Percentiles rank a stretch among this genome's conserved stretches.
These are phyloP conservation scores for Mycena polygramma DNA, from an alignment of 768 basidiomycete genomes.

Conservation along the genomic window DNA sequence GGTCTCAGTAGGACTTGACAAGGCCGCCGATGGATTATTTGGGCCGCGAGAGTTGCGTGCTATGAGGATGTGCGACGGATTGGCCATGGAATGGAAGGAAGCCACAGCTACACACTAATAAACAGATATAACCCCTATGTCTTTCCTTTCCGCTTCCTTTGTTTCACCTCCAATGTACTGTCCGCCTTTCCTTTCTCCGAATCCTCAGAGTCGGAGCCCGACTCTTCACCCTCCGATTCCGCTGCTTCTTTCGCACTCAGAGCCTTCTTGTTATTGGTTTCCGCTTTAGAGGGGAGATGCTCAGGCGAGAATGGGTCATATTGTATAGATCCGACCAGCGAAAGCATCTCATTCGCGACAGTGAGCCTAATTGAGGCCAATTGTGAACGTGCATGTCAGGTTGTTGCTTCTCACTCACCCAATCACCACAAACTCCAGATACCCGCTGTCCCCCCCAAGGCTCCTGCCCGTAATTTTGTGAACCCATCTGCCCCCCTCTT, in stretches of 20 bases:
- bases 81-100: slow-evolving; percentile 58
- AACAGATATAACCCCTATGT: neutral
- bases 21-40: slow-evolving; percentile 81
- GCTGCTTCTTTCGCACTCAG: slow-evolving; percentile 19
- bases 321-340: slow-evolving; percentile 87
- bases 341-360: slow-evolving; percentile 94
- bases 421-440: slow-evolving; percentile 87
- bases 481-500: slow-evolving; percentile 82
- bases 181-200: neutral
- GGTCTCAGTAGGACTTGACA: slow-evolving; percentile 89
- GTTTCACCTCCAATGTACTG: neutral
- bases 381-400: neutral
- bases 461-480: slow-evolving; percentile 75
- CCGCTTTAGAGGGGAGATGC: slow-evolving; percentile 50
- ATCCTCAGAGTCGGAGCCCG: neutral
- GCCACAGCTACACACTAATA: neutral
- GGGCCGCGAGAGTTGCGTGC: slow-evolving; percentile 85
- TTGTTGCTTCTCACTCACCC: slow-evolving; percentile 66
- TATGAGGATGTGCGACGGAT: slow-evolving; percentile 90
- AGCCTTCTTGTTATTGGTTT: slow-evolving; percentile 21
- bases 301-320: slow-evolving; percentile 77
- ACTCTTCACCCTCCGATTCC: slow-evolving; percentile 39
- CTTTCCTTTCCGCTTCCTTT: slow-evolving; percentile 11
- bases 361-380: slow-evolving; percentile 68
- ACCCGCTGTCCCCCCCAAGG: slow-evolving; percentile 77